A percentile compares a stretch with the other conserved stretches of the same genome.
phyloP scores from a whole-genome alignment of 1,284 basidiomycete species.

The Phlebopus sp. region DNA sequence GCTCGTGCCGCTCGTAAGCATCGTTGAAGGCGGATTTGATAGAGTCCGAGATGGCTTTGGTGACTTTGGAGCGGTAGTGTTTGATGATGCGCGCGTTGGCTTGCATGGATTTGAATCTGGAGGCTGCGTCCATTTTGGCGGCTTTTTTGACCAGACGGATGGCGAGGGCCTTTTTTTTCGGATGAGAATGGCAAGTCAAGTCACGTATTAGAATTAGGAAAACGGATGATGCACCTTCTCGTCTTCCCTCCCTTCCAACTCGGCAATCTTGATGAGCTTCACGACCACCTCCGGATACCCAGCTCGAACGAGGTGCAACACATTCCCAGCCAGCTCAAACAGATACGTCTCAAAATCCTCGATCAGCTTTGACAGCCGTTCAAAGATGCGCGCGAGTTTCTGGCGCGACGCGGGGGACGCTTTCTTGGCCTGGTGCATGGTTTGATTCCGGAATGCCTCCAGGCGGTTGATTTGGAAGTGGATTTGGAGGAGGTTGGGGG shows the following conservation, averaged over 20 bases:
- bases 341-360: constrained; percentile 88
- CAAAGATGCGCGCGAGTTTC: constrained; percentile 80
- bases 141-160: constrained; percentile 93
- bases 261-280: constrained; percentile 89
- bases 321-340: constrained; percentile 71
- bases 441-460: constrained; percentile 91
- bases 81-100: constrained; percentile 94
- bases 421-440: constrained; percentile 88
- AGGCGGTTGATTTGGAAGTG: constrained; percentile 90
- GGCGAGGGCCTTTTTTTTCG: constrained; percentile 68
- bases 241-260: constrained; percentile 90
- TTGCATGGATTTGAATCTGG: constrained; percentile 88
- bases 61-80: constrained; percentile 91
- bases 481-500: constrained; percentile 84
- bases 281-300: constrained; percentile 86
- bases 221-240: constrained; percentile 69
- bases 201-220: background rate
- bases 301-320: constrained; percentile 79
- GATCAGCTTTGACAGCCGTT: constrained; percentile 82
- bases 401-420: constrained; percentile 67
- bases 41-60: constrained; percentile 77
- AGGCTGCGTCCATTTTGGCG: constrained; percentile 83
- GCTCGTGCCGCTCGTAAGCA: constrained; percentile 61
- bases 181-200: constrained; percentile 3
- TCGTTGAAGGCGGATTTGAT: constrained; percentile 75